Percentiles rank a stretch among this genome's conserved stretches.
Conservation (phyloP, 129 eudicot species). For the Scalesia atractyloides region DNA sequence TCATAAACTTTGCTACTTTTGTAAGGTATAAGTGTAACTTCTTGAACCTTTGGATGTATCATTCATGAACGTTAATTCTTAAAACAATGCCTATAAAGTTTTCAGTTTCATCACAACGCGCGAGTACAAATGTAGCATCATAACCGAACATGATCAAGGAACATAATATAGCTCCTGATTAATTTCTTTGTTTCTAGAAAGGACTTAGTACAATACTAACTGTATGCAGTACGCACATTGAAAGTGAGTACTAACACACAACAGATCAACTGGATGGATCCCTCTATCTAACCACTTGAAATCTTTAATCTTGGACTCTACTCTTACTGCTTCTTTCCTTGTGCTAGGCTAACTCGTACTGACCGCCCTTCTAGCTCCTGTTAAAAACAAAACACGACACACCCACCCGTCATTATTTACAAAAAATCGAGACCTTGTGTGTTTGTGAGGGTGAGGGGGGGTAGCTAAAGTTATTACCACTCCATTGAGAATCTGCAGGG, state of each 20-base stretch:
- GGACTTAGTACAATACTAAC: conserved; percentile 21
- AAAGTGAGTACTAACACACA: conserved; percentile 13
- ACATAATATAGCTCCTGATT: conserved; percentile 4
- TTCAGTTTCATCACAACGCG: neutral
- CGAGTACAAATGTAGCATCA: conserved; percentile 10
- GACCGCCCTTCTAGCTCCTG: conserved; percentile 89
- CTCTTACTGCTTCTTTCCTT: conserved; percentile 55
- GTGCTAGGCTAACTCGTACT: conserved; percentile 66
- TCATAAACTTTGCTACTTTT: neutral
- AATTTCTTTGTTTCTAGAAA: conserved; percentile 21
- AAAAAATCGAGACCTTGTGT: neutral
- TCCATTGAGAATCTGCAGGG: conserved; percentile 70
- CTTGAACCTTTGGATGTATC: neutral
- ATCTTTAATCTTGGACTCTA: conserved; percentile 25
- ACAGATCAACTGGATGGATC: conserved; percentile 1
- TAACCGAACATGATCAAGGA: neutral
- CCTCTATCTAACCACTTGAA: conserved; percentile 20
- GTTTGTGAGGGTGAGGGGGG: neutral
- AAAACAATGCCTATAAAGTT: conserved; percentile 1
- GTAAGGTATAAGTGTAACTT: neutral
- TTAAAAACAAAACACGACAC: neutral
- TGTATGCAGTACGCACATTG: conserved; percentile 4
- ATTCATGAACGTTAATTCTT: conserved; percentile 1
- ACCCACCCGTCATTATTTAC: neutral
- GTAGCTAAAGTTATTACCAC: conserved; percentile 48